A percentile compares a stretch with the other conserved stretches of the same genome.
Conservation (phyloP, 345 rosid genomes). For the Fremontodendron californicum region DNA sequence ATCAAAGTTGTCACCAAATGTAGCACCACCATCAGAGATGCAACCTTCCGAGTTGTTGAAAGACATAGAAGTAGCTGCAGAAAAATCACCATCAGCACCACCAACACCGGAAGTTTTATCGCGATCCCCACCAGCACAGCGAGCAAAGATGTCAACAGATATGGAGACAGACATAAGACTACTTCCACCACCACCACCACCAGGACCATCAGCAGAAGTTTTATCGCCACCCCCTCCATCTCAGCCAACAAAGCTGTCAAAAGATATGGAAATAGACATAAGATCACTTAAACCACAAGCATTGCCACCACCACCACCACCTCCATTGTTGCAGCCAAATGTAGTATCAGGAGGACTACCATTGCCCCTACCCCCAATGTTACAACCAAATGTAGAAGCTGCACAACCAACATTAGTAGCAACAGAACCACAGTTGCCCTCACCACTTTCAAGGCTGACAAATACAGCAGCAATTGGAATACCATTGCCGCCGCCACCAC, state of each 20-base stretch:
- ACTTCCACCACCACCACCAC: conserved; percentile 9
- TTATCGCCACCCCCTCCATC: not conserved
- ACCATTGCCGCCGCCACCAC: conserved; percentile 27
- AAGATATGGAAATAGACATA: not conserved
- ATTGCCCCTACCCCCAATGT: conserved; percentile 21
- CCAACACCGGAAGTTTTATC: not conserved
- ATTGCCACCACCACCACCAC: conserved; percentile 14
- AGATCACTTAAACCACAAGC: conserved; percentile 6
- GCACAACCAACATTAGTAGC: not conserved
- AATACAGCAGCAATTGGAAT: conserved; percentile 13
- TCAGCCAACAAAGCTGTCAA: not conserved
- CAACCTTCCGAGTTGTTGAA: not conserved
- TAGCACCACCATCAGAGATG: conserved; percentile 1
- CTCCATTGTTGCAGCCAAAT: conserved; percentile 16
- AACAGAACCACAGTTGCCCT: conserved; percentile 12
- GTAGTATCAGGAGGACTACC: conserved; percentile 20
- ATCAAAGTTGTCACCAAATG: not conserved
- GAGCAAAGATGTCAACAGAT: not conserved
- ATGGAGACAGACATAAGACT: not conserved
- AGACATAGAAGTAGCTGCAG: conserved; percentile 20
- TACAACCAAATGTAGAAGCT: conserved; percentile 11
- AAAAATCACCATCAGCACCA: not conserved
- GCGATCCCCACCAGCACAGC: not conserved
- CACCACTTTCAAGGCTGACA: not conserved
- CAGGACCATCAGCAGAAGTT: not conserved